Base-by-base conservation (phyloP, 208 protist genomes). In the Leishmania tarentolae region DNA sequence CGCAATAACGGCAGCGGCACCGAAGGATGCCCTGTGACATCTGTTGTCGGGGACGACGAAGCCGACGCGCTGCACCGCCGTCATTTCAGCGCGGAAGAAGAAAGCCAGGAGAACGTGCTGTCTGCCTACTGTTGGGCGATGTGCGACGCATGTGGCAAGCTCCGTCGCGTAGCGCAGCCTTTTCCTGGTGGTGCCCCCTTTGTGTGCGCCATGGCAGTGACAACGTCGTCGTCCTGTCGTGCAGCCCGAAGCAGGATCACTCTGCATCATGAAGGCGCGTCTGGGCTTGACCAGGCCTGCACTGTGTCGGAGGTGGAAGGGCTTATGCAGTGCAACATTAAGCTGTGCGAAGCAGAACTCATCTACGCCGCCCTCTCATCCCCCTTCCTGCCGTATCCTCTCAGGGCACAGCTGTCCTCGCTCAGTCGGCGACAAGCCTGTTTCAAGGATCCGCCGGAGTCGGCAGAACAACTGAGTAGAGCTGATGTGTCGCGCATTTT, bases 141-240 rank as follows among this genome's bases (percentile, higher is more conserved):
- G 46, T 97, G 93, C 76, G 93, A 95, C 53, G 63, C 71, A 24
- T 97, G 93, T 68, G 93, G 93, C 37, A 97, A 97, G 79, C 76
- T 97, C 74, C 83, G 93, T n/a, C 90, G 91, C 57, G 83, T 94
- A 28, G 89, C 92, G n/a, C 93, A 97, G 79, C 93, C 93, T 7
- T 97, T 95, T 68, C 93, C 93, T 3, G 93, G 93, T 72, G 93
- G 92, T 0, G 86, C 90, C 9, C 93, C 93, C 46, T 97, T 97
- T 84, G 88, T 97, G 44, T 97, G 93, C 76, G 86, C 87, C 21
- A 85, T 97, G 65, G 83, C 88, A 7, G 82, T 85, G 57, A 85
- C 82, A 28, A 44, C 77, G 7, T 78, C 82, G 2, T 82, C 72
- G 11, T 85, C 82, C 24, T 85, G 82, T 31, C 76, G 82, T 0